Conservation (phyloP, 176 grass and related monocot species). For the Bothriochloa decipiens region DNA sequence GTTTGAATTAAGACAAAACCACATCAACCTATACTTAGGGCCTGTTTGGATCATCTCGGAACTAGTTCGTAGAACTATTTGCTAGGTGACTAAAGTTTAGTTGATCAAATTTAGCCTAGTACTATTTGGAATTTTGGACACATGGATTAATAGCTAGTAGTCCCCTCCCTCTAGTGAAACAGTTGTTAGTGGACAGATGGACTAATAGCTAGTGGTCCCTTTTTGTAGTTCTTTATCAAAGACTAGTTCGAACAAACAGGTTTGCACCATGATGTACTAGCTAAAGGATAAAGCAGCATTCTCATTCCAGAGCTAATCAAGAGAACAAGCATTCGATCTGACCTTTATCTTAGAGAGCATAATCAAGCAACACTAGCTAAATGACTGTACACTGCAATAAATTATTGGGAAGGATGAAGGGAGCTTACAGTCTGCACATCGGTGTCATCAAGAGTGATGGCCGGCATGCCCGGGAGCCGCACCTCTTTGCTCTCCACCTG, state of each 20-base stretch:
- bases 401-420: not conserved
- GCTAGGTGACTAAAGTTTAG: not conserved
- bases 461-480: conserved; percentile 63
- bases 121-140: not conserved
- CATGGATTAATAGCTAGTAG: not conserved
- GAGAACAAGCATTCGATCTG: not conserved
- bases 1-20: too few species aligned
- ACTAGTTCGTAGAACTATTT: not conserved
- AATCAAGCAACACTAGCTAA: conserved; percentile 9
- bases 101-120: not conserved
- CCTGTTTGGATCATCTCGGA: not conserved
- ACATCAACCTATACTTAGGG: not conserved
- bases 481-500: conserved; percentile 86
- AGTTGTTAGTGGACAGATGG: not conserved
- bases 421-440: conserved; percentile 85
- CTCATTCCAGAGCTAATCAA: conserved; percentile 21
- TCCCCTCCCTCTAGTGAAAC: not conserved
- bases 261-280: not conserved
- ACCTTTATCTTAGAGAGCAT: not conserved
- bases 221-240: conserved; percentile 27
- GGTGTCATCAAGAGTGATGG: conserved; percentile 81
- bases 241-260: conserved; percentile 12
- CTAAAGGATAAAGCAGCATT: not conserved
- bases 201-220: too few species aligned
- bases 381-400: not conserved